phyloP scores from a whole-genome alignment of 1,139 yeast genomes.

The Kurtzmaniella quercitrusa region DNA sequence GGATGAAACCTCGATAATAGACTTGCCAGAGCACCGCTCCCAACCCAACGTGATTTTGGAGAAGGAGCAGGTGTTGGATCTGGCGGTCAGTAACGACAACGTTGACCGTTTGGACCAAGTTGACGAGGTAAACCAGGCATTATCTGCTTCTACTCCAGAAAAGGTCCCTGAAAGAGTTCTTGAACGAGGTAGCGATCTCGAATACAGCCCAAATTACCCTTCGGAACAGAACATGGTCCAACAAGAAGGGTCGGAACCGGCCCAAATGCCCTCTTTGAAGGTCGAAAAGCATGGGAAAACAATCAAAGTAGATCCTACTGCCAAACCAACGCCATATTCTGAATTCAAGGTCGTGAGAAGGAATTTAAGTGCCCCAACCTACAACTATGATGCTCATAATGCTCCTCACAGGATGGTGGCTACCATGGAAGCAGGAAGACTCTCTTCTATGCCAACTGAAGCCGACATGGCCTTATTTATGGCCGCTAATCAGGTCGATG shows the following conservation, averaged over 20 bases:
- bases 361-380: background rate
- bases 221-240: too few species aligned
- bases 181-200: too few species aligned
- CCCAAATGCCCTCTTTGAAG: background rate
- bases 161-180: too few species aligned
- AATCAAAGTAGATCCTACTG: background rate
- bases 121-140: too few species aligned
- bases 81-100: too few species aligned
- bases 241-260: background rate
- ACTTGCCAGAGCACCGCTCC: background rate
- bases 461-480: background rate
- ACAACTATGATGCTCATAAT: background rate
- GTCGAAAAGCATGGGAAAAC: background rate
- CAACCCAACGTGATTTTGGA: background rate
- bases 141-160: too few species aligned
- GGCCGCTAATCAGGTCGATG: constrained; percentile 16
- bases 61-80: background rate
- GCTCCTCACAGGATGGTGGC: background rate
- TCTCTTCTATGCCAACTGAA: background rate
- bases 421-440: background rate
- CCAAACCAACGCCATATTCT: background rate
- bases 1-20: background rate
- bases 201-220: too few species aligned
- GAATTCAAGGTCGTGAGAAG: background rate
- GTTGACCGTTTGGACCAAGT: too few species aligned